These are phyloP conservation scores for Solanum paucissectum DNA, from an alignment of 257 asterid genomes.

Conservation along the genomic window DNA sequence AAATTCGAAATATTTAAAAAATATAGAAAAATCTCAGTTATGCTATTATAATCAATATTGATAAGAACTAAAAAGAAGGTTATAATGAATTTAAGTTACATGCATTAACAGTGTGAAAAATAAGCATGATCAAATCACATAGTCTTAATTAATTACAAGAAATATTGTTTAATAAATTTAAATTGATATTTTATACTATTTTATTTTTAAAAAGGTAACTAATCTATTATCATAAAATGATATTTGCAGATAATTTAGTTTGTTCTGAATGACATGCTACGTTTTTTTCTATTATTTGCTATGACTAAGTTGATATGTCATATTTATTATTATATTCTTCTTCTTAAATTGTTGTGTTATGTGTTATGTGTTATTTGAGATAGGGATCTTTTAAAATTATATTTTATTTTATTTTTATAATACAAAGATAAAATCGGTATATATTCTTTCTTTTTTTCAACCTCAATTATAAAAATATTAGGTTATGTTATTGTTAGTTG, in stretches of 20 bases:
- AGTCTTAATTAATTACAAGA: not conserved
- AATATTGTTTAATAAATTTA: too few species aligned
- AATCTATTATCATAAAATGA: not conserved
- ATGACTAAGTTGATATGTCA: not conserved
- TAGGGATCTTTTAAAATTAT: too few species aligned
- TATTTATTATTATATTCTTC: too few species aligned
- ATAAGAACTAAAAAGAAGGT: not conserved
- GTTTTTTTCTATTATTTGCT: not conserved
- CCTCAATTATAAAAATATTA: not conserved
- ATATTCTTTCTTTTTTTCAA: too few species aligned
- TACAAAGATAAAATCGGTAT: not conserved
- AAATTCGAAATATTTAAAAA: not conserved
- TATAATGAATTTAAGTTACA: not conserved
- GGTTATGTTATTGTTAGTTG: not conserved
- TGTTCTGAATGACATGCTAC: too few species aligned
- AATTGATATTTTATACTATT: not conserved
- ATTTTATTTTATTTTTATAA: too few species aligned
- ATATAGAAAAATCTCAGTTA: not conserved
- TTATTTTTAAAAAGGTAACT: too few species aligned
- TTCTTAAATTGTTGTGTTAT: too few species aligned
- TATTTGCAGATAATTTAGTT: not conserved
- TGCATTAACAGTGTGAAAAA: too few species aligned
- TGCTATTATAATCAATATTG: not conserved
- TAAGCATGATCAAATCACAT: too few species aligned
- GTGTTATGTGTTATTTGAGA: not conserved